Percentiles rank a stretch among this genome's conserved stretches.
Conservation (phyloP, 2,329 filamentous ascomycete genomes). For the Daldinia eschscholtzii region DNA sequence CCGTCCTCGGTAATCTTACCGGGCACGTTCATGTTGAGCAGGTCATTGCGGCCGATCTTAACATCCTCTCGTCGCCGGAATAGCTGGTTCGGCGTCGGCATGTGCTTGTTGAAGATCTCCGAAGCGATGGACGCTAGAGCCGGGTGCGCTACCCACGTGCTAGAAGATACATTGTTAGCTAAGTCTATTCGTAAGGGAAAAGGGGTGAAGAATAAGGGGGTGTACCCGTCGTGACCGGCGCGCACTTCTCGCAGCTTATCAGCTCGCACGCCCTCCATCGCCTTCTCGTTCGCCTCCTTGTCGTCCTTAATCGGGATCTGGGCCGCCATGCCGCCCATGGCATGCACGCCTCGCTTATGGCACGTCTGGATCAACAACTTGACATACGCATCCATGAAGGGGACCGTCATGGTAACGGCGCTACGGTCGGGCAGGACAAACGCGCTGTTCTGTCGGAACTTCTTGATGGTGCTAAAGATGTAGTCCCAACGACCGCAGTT, state of each 20-base stretch:
- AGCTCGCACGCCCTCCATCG: slow-evolving; percentile 91
- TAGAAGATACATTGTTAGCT: slow-evolving; percentile 24
- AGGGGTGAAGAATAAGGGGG: slow-evolving; percentile 10
- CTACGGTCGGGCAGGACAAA: slow-evolving; percentile 95
- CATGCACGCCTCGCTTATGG: slow-evolving; percentile 96
- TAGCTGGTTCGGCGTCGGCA: slow-evolving; percentile 98
- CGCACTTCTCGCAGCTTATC: slow-evolving; percentile 97
- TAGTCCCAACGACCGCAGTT: slow-evolving; percentile 99
- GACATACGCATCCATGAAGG: slow-evolving; percentile 97
- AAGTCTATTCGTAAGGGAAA: background rate
- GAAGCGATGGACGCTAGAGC: slow-evolving; percentile 88
- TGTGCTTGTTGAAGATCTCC: slow-evolving; percentile 97
- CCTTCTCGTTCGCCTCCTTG: slow-evolving; percentile 87
- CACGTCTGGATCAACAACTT: slow-evolving; percentile 98
- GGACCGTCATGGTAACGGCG: slow-evolving; percentile 95
- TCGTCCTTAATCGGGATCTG: slow-evolving; percentile 99
- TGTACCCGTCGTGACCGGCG: slow-evolving; percentile 88
- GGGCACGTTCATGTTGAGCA: slow-evolving; percentile 98
- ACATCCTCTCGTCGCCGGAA: slow-evolving; percentile 93
- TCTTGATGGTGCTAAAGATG: slow-evolving; percentile 99
- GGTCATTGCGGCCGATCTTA: slow-evolving; percentile 84
- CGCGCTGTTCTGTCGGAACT: slow-evolving; percentile 93
- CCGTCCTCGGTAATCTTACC: slow-evolving; percentile 92
- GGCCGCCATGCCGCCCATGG: slow-evolving; percentile 98
- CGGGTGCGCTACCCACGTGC: slow-evolving; percentile 96